Evolutionary conservation across 129 eudicot genomes (phyloP), one percentile per base, ranked within the genome.

Genomic region (Lactuca sativa): DNA sequence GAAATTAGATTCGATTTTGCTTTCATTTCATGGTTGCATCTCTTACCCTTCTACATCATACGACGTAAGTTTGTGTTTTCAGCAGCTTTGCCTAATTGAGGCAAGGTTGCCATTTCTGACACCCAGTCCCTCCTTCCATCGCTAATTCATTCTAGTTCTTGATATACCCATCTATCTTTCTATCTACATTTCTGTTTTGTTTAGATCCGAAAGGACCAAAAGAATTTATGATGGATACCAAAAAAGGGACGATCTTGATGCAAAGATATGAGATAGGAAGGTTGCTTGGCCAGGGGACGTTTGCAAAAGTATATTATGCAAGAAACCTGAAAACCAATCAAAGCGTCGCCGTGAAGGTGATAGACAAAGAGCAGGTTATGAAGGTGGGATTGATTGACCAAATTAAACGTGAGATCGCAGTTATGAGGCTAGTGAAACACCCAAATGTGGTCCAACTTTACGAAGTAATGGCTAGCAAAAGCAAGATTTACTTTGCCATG

Each of bases 351-450:
- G 76, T 88, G 12, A 88, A 88, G 59, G 65, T 85, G 52, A 76
- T 85, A 13, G 82, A 85, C 70, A 88, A 89, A 61, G 88, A 83
- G 8, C 82, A 77, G 77, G 69, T 89, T 32, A 9, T 79, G 64
- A 76, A 72, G 18, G 84, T 70, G 17, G 92, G 92, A 4, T 57
- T 89, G 63, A 84, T 79, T 12, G 81, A 82, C 51, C 96, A 89
- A 62, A 89, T 84, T 67, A 89, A 86, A 70, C 80, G 96, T 3
- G 96, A 89, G 61, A 89, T 89, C 59, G 84, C 96, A 11, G 83
- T 86, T 1, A 84, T 86, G 90, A 74, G 86, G 58, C 73, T 82
- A 1, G 84, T 83, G 15, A 79, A 54, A 17, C 96, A 89, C 78
- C 92, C 90, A 0, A 83, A 89, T 56, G 85, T 86, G 8, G 96